Evolutionary conservation across 202 grass and related monocot genomes (phyloP).

Genomic region (Panicum hallii): DNA sequence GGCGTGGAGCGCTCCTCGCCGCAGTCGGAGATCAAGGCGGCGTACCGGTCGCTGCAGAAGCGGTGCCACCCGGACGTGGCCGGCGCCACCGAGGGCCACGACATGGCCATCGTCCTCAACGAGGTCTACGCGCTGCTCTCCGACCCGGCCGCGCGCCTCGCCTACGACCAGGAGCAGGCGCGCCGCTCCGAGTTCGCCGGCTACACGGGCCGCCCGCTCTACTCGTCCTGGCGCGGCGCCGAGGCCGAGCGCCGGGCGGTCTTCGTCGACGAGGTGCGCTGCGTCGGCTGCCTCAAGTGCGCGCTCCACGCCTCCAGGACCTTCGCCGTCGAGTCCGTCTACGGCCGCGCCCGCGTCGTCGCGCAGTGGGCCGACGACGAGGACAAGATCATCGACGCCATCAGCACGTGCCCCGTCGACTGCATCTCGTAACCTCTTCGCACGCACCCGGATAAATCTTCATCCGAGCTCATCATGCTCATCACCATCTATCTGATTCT

Average conservation of each 20-base stretch:
- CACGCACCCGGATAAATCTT: not conserved
- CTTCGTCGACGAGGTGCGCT: conserved; percentile 90
- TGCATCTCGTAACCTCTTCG: conserved; percentile 65
- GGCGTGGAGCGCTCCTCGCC: conserved; percentile 71
- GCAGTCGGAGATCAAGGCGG: conserved; percentile 83
- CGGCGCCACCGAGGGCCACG: conserved; percentile 56
- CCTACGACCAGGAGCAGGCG: conserved; percentile 91
- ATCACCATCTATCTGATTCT: not conserved
- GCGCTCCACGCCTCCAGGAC: conserved; percentile 76
- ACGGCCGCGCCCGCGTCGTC: conserved; percentile 85
- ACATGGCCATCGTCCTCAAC: conserved; percentile 96
- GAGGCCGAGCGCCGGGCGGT: conserved; percentile 72
- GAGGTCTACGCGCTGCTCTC: conserved; percentile 88
- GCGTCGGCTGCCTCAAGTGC: conserved; percentile 94
- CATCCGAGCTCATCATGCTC: not conserved
- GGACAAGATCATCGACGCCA: conserved; percentile 79
- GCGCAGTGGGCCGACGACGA: conserved; percentile 90
- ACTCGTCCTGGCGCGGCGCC: conserved; percentile 74
- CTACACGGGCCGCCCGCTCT: conserved; percentile 83
- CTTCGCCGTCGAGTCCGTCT: conserved; percentile 82
- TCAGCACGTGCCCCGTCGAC: conserved; percentile 85
- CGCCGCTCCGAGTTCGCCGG: conserved; percentile 78
- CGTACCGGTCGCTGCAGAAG: conserved; percentile 92
- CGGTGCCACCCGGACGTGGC: conserved; percentile 95
- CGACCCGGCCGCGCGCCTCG: conserved; percentile 66